Evolutionary conservation across 2,329 filamentous ascomycete species (phyloP), one percentile per base, ranked within the genome.

Genomic region (Chaetomiaceae sp.): DNA sequence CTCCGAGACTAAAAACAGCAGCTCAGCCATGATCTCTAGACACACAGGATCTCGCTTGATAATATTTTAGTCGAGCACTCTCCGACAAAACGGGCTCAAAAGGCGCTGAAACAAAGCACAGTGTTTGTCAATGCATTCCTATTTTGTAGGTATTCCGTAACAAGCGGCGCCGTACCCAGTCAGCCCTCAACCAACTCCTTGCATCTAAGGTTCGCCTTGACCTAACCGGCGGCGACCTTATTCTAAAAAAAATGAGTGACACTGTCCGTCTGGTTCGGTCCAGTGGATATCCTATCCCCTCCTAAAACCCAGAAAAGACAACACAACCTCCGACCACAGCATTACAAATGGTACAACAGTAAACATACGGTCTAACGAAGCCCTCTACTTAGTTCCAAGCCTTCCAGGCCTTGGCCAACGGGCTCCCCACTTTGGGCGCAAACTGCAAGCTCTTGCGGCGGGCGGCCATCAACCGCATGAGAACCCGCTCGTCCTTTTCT

Each of bases 391-490:
- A 60, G 32, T 60, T 54, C 50, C 52, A 54, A 13, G 56, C 55
- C 52, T 69, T 69, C 80, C 79, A 83, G 23, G 76, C 72, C 62
- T 75, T 81, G 23, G 81, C 78, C 61, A 91, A 71, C 2, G 87
- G 88, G 67, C 87, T 91, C 16, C 80, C 84, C 53, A 89, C 73
- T 70, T 87, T 86, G 27, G 87, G 88, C 29, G 86, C 86, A 72
- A 85, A 90, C 64, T 89, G 86, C 67, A 90, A 67, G 64, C 86
- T 92, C 79, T 89, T 90, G 56, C 88, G 77, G 56, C 87, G 76
- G 0, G 86, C 87, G 10, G 85, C 82, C 76, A 88, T 82, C 56
- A 91, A 71, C 43, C 83, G 76, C 69, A 81, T 76, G 56, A 82
- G 71, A 51, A 87, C 74, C 18, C 72, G 73, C 62, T 80, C 73